phyloP scores from a whole-genome alignment of 768 basidiomycete species.

The Megacollybia marginata region DNA sequence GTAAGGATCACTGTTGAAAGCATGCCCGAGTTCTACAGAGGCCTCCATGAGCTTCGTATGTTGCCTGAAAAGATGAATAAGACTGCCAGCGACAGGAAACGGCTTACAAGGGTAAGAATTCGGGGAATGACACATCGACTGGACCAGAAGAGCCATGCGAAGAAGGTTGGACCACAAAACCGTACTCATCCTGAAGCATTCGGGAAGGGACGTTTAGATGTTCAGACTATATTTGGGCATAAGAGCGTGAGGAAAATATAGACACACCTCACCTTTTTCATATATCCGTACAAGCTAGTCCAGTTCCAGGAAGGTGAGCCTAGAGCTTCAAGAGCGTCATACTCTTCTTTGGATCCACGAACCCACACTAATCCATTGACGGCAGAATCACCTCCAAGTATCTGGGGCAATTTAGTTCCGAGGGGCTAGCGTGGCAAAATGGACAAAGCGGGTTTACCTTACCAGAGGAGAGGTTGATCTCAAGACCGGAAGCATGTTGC shows the following conservation, averaged over 20 bases:
- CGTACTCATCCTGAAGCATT: conserved; percentile 13
- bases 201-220: conserved; percentile 16
- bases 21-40: conserved; percentile 23
- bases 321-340: conserved; percentile 21
- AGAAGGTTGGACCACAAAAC: conserved; percentile 13
- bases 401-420: conserved; percentile 11
- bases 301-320: conserved; percentile 28
- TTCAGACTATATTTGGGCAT: conserved; percentile 15
- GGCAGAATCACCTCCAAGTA: conserved; percentile 28
- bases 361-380: conserved; percentile 30
- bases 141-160: conserved; percentile 20
- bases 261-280: conserved; percentile 20
- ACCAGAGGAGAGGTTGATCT: conserved; percentile 20
- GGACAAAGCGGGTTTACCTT: conserved; percentile 11
- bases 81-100: neutral
- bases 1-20: conserved; percentile 21
- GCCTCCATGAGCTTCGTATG: conserved; percentile 23
- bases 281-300: conserved; percentile 22
- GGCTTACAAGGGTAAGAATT: conserved; percentile 20
- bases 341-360: conserved; percentile 22
- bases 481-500: conserved; percentile 12
- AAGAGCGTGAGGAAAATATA: neutral
- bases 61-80: conserved; percentile 11
- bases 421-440: neutral
- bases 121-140: conserved; percentile 22